Conservation (phyloP, 78 protist genomes). For the Emiliania huxleyi region DNA sequence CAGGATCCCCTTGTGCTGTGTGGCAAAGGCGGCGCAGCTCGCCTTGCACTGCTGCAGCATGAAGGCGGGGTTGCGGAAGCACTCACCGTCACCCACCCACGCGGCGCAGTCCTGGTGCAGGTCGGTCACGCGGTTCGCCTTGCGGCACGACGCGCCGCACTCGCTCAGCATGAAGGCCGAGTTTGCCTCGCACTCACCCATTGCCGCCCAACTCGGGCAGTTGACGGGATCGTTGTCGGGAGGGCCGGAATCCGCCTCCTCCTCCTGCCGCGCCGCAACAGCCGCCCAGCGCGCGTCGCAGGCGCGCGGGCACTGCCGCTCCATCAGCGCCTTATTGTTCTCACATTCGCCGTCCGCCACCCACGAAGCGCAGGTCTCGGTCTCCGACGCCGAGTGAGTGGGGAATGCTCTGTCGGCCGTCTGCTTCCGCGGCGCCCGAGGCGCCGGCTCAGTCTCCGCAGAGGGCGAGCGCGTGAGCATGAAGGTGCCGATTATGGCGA, state of each 20-base stretch:
- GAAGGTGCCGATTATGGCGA: too few relatives aligned
- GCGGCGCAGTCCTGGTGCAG: background rate
- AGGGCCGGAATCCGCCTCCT: background rate
- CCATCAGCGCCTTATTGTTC: background rate
- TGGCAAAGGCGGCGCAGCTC: background rate
- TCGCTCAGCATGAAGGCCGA: background rate
- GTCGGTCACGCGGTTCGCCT: background rate
- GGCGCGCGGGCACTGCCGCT: background rate
- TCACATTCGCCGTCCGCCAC: conserved; percentile 5
- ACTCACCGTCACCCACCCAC: conserved; percentile 23
- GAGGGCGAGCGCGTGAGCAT: too few relatives aligned
- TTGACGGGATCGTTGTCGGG: background rate
- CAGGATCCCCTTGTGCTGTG: background rate
- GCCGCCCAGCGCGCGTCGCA: background rate
- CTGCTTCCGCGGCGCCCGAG: too few relatives aligned
- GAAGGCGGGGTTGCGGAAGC: conserved; percentile 19
- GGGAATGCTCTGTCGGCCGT: too few relatives aligned
- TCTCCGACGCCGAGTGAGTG: too few relatives aligned
- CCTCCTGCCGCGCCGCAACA: background rate
- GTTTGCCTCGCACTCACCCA: background rate
- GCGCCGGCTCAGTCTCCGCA: too few relatives aligned
- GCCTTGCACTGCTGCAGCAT: conserved; percentile 6
- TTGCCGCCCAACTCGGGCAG: background rate
- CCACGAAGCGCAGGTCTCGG: background rate
- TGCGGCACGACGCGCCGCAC: background rate